Base-by-base conservation (phyloP, 2,329 filamentous ascomycete species). In the Fusarium albidum region DNA sequence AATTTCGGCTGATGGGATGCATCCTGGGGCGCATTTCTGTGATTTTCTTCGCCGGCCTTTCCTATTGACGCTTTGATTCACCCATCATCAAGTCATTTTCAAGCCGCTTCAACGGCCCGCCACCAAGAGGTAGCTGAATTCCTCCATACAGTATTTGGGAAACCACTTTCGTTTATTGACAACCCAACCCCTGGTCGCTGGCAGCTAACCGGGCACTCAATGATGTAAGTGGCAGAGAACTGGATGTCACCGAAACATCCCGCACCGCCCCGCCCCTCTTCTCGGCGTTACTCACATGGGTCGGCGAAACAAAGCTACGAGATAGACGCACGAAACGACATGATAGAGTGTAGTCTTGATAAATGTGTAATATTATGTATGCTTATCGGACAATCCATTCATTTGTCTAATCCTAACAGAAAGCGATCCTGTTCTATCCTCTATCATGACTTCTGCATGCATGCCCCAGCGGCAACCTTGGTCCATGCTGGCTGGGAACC, bases 391-490 rank as follows among this genome's bases (percentile, higher is more conserved):
- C 54, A 57, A 57, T 59, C 52, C 61, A 47, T 68, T 66, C 65
- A 64, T 67, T 65, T 57, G 54, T 68, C 63, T 68, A 64, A 64
- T 64, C 54, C 51, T 61, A 54, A 57, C 49, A 57, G 47, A 59
- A 57, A 47, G 52, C n/a, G 53, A 55, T 38, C 53, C 57, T 54
- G 52, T 50, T 68, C 65, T 67, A 68, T 64, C 62, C 55, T 65
- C 53, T 57, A 64, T 68, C 57, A 53, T 62, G 53, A 49, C 50
- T 55, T 41, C 35, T 35, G 47, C 55, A 40, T 37, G n/a, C n/a
- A n/a, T n/a, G n/a, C 61, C 43, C 38, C 41, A 39, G 59, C 59
- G 50, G 33, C 49, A 44, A 46, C 43, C 51, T 62, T 39, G 55
- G 65, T 59, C 53, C 55, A 57, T 63, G 52, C 65, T 57, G 25